These are phyloP conservation scores for Podaxis sp. DNA, from an alignment of 768 basidiomycete species.

Conservation along the genomic window DNA sequence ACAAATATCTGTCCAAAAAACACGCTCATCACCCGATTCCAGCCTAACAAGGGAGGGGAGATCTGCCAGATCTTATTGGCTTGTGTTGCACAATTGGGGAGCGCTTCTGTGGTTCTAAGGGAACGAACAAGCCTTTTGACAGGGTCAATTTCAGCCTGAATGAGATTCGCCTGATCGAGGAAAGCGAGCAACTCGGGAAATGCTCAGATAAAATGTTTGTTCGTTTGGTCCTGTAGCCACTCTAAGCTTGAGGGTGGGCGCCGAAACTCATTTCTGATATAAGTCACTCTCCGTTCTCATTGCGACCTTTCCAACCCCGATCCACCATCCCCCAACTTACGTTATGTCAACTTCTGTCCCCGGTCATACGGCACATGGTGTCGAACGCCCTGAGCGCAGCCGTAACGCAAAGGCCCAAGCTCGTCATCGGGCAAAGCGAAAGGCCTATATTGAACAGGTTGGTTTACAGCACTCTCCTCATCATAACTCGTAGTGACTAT, in stretches of 20 bases:
- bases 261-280: constrained; percentile 36
- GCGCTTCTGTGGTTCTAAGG: constrained; percentile 14
- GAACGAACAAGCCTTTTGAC: constrained; percentile 23
- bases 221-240: constrained; percentile 18
- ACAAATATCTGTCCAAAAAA: constrained; percentile 11
- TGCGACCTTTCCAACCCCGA: constrained; percentile 45
- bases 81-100: constrained; percentile 1
- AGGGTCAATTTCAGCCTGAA: constrained; percentile 30
- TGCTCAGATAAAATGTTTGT: constrained; percentile 27
- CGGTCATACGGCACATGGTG: constrained; percentile 46
- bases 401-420: constrained; percentile 89
- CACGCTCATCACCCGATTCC: constrained; percentile 1
- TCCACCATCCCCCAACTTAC: constrained; percentile 48
- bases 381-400: constrained; percentile 78
- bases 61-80: constrained; percentile 3
- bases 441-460: constrained; percentile 91
- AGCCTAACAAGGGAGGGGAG: constrained; percentile 13
- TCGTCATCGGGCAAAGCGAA: constrained; percentile 86
- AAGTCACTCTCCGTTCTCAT: constrained; percentile 33
- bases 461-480: constrained; percentile 16
- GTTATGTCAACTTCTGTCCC: constrained; percentile 60
- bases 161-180: constrained; percentile 38
- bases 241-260: constrained; percentile 31
- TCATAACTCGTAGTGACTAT: constrained; percentile 1
- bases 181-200: constrained; percentile 52